Base-by-base conservation (phyloP, 192 early-diverging fungal species). In the Coemansia brasiliensis region DNA sequence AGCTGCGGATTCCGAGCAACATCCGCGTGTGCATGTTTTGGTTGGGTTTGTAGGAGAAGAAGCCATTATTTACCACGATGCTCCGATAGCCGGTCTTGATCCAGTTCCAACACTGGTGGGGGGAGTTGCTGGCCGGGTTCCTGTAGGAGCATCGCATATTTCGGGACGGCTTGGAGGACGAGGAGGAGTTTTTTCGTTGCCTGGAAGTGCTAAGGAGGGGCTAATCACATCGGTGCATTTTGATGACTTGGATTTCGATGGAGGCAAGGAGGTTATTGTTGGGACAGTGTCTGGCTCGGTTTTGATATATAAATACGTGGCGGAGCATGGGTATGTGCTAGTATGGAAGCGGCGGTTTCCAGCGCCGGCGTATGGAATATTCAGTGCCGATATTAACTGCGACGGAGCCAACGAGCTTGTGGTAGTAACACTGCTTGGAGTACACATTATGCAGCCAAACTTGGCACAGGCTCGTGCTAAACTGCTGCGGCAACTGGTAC, bases 361-460 rank as follows among this genome's bases (percentile, higher is more conserved):
- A 4, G 68, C 61, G 11, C 72, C 79, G 0, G 68, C 57, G 22
- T 81, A 75, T 44, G 69, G 65, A 13, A 67, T 81, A 10, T 75
- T 72, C 24, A 61, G 68, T 44, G 63, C 57, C 10, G 79, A 81
- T 41, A 70, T 81, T 11, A 81, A 81, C 57, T 41, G 61, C 58
- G 79, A 81, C 50, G 79, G 79, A 4, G 69, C 58, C 55, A 72
- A 69, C 29, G 79, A 81, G 59, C 49, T 81, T 49, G 65, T 81
- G 1, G 79, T 81, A 27, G 69, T 75, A n/a, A 81, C 79, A 27
- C 63, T 81, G 61, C 55, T 64, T 6, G 79, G 79, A 3, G 65
- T 81, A 32, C 79, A 81, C 55, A 22, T 81, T 1, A 43, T 81
- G 62, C 79, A 81, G 69, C 72, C 79, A 5, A 72, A 81, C 43